Base-by-base conservation (phyloP, 306 rosid genomes). In the Vigna angularis region DNA sequence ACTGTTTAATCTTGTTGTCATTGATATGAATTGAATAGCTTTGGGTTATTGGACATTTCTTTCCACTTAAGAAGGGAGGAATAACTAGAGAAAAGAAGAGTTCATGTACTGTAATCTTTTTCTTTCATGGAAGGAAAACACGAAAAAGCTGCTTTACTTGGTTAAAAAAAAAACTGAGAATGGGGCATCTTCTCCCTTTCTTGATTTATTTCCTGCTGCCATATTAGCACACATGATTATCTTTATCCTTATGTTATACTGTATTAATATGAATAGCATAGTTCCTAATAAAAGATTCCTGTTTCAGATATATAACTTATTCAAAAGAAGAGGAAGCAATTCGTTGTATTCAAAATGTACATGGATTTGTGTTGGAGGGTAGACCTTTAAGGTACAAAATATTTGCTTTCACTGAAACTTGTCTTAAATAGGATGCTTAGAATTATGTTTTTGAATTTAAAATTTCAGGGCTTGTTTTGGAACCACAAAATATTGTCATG, bases 291-390 rank as follows among this genome's bases (percentile, higher is more conserved):
- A 59, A 66, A 70, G 24, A 9, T 56, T 56, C 12, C 69, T 68
- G 58, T 78, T 67, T 53, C 90, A 96, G 99, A 91, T 96, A 96
- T 93, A 96, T 96, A 86, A 96, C 99, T 58, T 96, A 93, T 83
- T 84, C 91, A 17, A 96, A 85, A 83, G 99, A 96, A 84, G 98
- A 93, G 38, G 99, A 96, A 85, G 98, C 98, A 3, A 83, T 96
- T 89, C 96, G 97, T 26, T 96, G 99, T 83, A 96, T 96, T 86
- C 99, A 96, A 88, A 90, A 91, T 88, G 98, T 96, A 86, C 98
- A 96, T 89, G 98, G 97, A 83, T 96, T 93, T 90, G 82, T 93
- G 75, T 86, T 96, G 97, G 99, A 96, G 49, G 96, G 93, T 67
- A 91, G 87, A 85, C 84, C 96, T 57, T 88, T 93, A 85, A 96